Evolutionary conservation across 2,329 filamentous ascomycete species (phyloP).

Genomic region (Graphilbum fragrans): DNA sequence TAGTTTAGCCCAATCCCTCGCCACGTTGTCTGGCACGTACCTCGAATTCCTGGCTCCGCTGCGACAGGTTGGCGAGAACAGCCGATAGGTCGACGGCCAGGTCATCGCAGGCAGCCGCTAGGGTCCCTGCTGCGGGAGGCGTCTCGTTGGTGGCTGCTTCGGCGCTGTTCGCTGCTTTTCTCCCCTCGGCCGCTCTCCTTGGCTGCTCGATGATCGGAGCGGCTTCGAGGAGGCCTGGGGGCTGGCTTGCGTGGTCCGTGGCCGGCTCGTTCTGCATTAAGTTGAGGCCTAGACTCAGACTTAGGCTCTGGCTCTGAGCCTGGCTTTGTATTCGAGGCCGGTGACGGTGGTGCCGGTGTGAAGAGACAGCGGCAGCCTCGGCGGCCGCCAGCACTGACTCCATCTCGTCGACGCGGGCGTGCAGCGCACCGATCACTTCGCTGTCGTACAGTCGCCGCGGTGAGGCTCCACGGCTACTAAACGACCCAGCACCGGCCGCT

Average conservation of each 20-base stretch:
- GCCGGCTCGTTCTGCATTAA: no score
- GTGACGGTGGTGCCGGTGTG: slow-evolving; percentile 7
- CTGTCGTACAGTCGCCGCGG: slow-evolving; percentile 1
- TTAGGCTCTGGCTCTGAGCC: no score
- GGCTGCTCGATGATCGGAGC: not conserved
- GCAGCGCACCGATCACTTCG: slow-evolving; percentile 19
- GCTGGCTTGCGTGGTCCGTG: no score
- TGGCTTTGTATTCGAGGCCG: not conserved
- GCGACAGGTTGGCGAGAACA: slow-evolving; percentile 37
- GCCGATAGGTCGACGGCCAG: slow-evolving; percentile 37
- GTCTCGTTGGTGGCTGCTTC: no score
- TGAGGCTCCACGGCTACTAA: not conserved
- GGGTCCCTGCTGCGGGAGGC: no score
- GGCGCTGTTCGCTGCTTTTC: no score
- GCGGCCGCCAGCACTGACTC: slow-evolving; percentile 18
- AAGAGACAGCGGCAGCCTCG: slow-evolving; percentile 2
- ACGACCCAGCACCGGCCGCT: not conserved
- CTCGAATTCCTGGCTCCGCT: slow-evolving; percentile 44
- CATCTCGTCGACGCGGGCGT: slow-evolving; percentile 30
- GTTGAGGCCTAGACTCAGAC: no score
- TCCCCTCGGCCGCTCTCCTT: no score
- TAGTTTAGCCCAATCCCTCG: no score
- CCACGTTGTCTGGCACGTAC: no score
- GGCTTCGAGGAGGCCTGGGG: no score
- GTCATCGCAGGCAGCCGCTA: slow-evolving; percentile 22